These are phyloP conservation scores for Eudorina sp. DNA, from an alignment of 139 green algal genomes.

Conservation along the genomic window DNA sequence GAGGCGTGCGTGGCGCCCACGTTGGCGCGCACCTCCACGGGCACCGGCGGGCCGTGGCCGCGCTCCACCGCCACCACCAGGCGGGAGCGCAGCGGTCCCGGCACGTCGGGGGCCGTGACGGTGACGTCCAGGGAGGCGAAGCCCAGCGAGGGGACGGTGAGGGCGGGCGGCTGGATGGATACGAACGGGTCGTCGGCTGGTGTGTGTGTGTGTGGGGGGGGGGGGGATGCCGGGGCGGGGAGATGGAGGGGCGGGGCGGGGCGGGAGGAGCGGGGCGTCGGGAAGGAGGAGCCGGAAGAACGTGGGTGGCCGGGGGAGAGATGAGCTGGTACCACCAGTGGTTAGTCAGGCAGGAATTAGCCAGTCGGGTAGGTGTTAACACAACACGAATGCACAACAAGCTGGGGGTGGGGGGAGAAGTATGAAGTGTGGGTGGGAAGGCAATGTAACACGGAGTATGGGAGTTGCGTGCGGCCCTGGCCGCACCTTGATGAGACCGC, in stretches of 20 bases:
- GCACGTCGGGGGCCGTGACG: constrained; percentile 18
- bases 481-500: too few species aligned
- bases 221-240: neutral
- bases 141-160: constrained; percentile 16
- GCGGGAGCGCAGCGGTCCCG: neutral
- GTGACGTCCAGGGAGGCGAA: neutral
- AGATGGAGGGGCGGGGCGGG: neutral
- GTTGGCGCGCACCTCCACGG: constrained; percentile 17
- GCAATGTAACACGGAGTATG: too few species aligned
- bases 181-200: constrained; percentile 8
- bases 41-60: constrained; percentile 24
- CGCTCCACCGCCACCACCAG: neutral
- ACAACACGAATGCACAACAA: too few species aligned
- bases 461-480: too few species aligned
- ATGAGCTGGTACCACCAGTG: too few species aligned
- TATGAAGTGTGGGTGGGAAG: too few species aligned
- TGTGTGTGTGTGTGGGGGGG: neutral
- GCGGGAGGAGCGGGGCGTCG: neutral
- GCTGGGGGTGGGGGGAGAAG: too few species aligned
- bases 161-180: neutral
- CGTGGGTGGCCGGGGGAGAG: too few species aligned
- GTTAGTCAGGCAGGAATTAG: too few species aligned
- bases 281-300: too few species aligned
- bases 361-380: too few species aligned
- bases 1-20: constrained; percentile 37